A percentile compares a stretch with the other conserved stretches of the same genome.
Conservation (phyloP, 169 alveolate species). For the Perkinsus olseni region DNA sequence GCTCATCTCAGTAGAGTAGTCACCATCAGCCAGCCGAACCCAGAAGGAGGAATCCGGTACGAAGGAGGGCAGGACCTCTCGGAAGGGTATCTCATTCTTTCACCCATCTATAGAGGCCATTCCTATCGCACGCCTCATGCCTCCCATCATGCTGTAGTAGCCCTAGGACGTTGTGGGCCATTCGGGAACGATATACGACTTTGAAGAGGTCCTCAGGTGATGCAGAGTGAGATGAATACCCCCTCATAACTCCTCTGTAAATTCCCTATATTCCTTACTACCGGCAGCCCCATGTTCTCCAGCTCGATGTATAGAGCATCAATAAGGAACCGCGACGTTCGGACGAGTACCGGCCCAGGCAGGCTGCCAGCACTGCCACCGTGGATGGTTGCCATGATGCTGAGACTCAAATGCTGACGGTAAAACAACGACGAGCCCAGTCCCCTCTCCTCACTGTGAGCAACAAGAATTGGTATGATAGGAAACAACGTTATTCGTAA, state of each 20-base stretch:
- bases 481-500: background rate
- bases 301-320: background rate
- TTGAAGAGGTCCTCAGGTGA: background rate
- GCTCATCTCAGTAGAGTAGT: background rate
- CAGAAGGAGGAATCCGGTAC: background rate
- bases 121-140: background rate
- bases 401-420: background rate
- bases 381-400: background rate
- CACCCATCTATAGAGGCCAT: background rate
- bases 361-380: background rate
- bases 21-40: background rate
- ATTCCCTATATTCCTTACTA: background rate
- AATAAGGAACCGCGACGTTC: background rate
- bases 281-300: background rate
- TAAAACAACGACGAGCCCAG: no score
- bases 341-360: background rate
- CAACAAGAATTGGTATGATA: background rate
- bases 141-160: background rate
- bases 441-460: no score
- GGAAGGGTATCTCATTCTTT: background rate
- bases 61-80: background rate
- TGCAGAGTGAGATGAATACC: background rate
- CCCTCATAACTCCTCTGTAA: background rate
- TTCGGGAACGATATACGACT: background rate
- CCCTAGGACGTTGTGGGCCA: background rate